These are phyloP conservation scores for Pseudocercospora fijiensis DNA, from an alignment of 2,329 filamentous ascomycete species.

Conservation along the genomic window DNA sequence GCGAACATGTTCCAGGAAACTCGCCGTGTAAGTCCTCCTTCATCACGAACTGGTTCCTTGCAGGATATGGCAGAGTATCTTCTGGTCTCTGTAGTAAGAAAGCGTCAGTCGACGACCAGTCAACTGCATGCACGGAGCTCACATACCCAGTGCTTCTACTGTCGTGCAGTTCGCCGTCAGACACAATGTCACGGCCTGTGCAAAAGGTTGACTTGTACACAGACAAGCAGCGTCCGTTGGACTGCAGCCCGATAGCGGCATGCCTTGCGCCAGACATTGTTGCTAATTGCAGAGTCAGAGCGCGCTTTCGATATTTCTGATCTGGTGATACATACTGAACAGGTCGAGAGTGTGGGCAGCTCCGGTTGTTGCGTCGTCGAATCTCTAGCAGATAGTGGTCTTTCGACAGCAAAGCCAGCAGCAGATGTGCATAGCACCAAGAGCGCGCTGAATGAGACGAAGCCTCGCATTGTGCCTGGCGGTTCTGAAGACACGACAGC, in stretches of 20 bases:
- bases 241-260: conserved; percentile 17
- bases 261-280: conserved; percentile 13
- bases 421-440: background rate
- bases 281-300: conserved; percentile 10
- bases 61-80: conserved; percentile 21
- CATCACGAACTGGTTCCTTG: conserved; percentile 19
- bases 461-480: conserved; percentile 1
- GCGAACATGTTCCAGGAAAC: conserved; percentile 22
- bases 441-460: background rate
- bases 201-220: conserved; percentile 14
- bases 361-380: conserved; percentile 7
- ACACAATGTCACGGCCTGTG: conserved; percentile 9
- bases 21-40: conserved; percentile 9
- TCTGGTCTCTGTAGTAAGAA: conserved; percentile 2
- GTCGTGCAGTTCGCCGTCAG: conserved; percentile 22
- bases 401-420: background rate
- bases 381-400: background rate
- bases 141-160: conserved; percentile 9
- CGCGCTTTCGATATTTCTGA: background rate
- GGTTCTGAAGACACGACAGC: background rate
- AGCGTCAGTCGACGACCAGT: background rate
- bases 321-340: conserved; percentile 16
- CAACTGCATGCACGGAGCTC: background rate
- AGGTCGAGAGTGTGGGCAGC: conserved; percentile 19
- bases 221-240: conserved; percentile 17